Evolutionary conservation across 2,329 filamentous ascomycete genomes (phyloP).

Genomic region (Aureobasidium sp.): DNA sequence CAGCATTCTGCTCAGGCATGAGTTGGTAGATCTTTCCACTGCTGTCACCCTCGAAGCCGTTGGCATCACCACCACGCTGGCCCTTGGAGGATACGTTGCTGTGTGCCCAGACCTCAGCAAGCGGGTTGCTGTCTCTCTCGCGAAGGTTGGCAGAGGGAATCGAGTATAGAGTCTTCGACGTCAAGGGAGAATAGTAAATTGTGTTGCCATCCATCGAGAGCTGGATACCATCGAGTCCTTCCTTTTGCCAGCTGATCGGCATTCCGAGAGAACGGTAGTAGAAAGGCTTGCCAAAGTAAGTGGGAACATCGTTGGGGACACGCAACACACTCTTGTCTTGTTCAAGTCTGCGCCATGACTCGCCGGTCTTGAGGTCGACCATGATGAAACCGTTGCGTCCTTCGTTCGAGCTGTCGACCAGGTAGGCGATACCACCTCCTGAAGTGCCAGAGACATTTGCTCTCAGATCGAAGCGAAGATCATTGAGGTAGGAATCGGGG

Average conservation of each 20-base stretch:
- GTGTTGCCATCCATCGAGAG: slow-evolving; percentile 38
- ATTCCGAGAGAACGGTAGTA: slow-evolving; percentile 25
- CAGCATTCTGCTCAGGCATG: slow-evolving; percentile 40
- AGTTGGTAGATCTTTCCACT: slow-evolving; percentile 41
- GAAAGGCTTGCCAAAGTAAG: slow-evolving; percentile 27
- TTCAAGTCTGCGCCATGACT: slow-evolving; percentile 35
- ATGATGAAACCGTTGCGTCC: slow-evolving; percentile 42
- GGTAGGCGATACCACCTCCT: slow-evolving; percentile 38
- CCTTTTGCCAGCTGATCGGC: slow-evolving; percentile 23
- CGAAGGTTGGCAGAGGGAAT: slow-evolving; percentile 28
- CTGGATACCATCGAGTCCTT: slow-evolving; percentile 38
- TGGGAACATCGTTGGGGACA: slow-evolving; percentile 26
- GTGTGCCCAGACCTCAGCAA: slow-evolving; percentile 36
- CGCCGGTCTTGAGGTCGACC: slow-evolving; percentile 36
- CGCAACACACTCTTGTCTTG: slow-evolving; percentile 29
- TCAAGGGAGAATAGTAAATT: slow-evolving; percentile 39
- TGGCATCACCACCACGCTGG: slow-evolving; percentile 39
- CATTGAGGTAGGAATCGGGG: slow-evolving; percentile 42
- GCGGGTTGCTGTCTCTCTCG: slow-evolving; percentile 25
- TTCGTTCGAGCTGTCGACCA: slow-evolving; percentile 41
- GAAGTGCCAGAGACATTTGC: slow-evolving; percentile 31
- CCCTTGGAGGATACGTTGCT: slow-evolving; percentile 42
- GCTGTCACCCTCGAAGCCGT: slow-evolving; percentile 40
- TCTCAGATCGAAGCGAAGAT: slow-evolving; percentile 42
- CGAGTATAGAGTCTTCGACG: slow-evolving; percentile 30